Percentiles rank a stretch among this genome's conserved stretches.
Evolutionary conservation across 2,329 filamentous ascomycete species (phyloP).

Genomic region (Ophioceras dolichostomum): DNA sequence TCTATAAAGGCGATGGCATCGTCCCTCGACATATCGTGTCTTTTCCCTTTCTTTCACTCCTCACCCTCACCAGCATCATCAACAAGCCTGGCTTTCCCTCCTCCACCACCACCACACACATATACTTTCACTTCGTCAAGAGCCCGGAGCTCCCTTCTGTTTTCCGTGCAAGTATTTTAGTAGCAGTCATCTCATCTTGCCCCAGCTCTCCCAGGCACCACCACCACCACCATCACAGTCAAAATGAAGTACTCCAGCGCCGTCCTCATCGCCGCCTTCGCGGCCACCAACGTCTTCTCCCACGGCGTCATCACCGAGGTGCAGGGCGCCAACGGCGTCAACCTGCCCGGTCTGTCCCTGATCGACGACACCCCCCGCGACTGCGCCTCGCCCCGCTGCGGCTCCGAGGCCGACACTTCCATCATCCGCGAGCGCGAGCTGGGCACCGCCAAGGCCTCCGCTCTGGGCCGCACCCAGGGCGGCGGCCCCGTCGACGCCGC

Average conservation of each 20-base stretch:
- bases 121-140: too few relatives aligned
- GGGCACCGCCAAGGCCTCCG: conserved; percentile 35
- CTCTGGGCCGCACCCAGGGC: conserved; percentile 52
- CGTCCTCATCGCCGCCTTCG: conserved; percentile 31
- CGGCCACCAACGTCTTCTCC: conserved; percentile 37
- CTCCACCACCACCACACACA: too few relatives aligned
- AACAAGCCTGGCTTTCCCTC: too few relatives aligned
- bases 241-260: conserved; percentile 20
- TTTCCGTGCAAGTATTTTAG: too few relatives aligned
- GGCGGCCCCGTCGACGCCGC: conserved; percentile 46
- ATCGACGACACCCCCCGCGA: conserved; percentile 56
- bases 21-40: not conserved
- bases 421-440: conserved; percentile 54
- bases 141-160: not conserved
- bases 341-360: conserved; percentile 50
- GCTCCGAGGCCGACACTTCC: conserved; percentile 55
- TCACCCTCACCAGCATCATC: not conserved
- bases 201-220: too few relatives aligned
- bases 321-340: conserved; percentile 47
- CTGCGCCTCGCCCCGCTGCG: conserved; percentile 47
- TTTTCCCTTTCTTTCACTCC: not conserved
- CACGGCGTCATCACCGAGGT: conserved; percentile 47
- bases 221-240: too few relatives aligned
- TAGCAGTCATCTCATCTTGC: too few relatives aligned
- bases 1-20: not conserved